Base-by-base conservation (phyloP, 2,329 filamentous ascomycete species). In the Dothistroma pini region DNA sequence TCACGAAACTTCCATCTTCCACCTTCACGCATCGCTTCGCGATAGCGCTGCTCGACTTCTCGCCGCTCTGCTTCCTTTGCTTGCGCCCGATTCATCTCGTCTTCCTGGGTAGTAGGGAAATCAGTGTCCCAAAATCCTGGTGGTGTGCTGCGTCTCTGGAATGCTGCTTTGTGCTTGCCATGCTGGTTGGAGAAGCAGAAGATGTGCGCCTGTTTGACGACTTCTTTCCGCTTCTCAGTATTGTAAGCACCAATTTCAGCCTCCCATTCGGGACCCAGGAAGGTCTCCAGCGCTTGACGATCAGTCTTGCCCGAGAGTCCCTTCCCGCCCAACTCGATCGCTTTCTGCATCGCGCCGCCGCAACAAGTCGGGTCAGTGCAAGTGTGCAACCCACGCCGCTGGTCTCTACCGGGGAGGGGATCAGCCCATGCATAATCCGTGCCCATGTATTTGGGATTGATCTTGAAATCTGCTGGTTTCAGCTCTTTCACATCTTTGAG, bases 61-160 rank as follows among this genome's bases (percentile, higher is more conserved):
- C 85, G 79, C 66, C 81, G 83, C 71, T 89, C 87, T 62, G 84
- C 77, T 68, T 81, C 81, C n/a, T 80, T 81, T 0, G 89, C 89
- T 71, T 87, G 86, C 62, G 83, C 81, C 60, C 84, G 84, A 69
- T 93, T 86, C 56, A 81, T 78, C 67, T 84, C 79, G 31, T 87
- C 76, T 75, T 97, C 90, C 73, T 97, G 95, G 1, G 95, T 97
- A 29, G 80, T 86, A 1, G 93, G 93, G 73, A 99, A 96, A 68
- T 96, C 93, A 1, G 89, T 84, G 57, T 90, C 83, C 95, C 95
- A 99, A 73, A 91, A 97, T 0, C 92, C 93, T 1, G 91, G 91
- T 12, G 95, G 93, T 10, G 89, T 91, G 50, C 79, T 81, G 64
- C 84, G 82, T 55, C 91, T 84, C 62, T 87, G 84, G 74, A 89